These are phyloP conservation scores for Geranomyces michiganensis DNA, from an alignment of 192 early-diverging fungal species.

Conservation along the genomic window DNA sequence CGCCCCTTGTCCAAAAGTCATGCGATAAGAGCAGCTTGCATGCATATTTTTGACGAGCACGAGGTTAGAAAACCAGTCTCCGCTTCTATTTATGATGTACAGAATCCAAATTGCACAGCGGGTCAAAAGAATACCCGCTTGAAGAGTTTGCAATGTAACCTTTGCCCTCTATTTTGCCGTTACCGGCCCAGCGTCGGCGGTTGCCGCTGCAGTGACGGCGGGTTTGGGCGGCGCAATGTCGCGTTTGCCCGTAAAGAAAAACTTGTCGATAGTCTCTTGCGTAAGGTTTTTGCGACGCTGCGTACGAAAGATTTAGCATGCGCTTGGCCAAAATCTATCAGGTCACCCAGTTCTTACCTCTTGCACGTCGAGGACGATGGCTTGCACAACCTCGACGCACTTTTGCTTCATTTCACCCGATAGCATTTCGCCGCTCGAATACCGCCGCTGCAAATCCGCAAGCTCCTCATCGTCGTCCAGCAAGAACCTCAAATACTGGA, in stretches of 20 bases:
- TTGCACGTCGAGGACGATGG: constrained; percentile 80
- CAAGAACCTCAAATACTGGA: constrained; percentile 94
- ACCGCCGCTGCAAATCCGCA: constrained; percentile 64
- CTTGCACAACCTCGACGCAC: constrained; percentile 83
- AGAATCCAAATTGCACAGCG: no score
- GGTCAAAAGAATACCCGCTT: no score
- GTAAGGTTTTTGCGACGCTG: constrained; percentile 29
- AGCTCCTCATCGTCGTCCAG: constrained; percentile 93
- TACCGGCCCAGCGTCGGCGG: no score
- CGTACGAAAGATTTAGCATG: no score
- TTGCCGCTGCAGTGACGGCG: not conserved
- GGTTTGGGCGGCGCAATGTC: constrained; percentile 1
- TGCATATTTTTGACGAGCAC: no score
- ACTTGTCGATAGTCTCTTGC: constrained; percentile 29
- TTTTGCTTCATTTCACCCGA: constrained; percentile 88
- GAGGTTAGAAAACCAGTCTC: no score
- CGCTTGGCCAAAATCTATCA: no score
- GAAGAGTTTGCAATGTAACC: no score
- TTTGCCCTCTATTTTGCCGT: no score
- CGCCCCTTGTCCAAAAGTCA: no score
- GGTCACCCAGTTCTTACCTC: constrained; percentile 40
- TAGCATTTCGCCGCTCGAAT: constrained; percentile 81
- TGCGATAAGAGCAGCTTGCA: no score
- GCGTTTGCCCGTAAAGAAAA: constrained; percentile 12
- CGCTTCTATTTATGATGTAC: no score